Evolutionary conservation across 2,329 filamentous ascomycete species (phyloP).

Genomic region (Aspergillus caelatus): DNA sequence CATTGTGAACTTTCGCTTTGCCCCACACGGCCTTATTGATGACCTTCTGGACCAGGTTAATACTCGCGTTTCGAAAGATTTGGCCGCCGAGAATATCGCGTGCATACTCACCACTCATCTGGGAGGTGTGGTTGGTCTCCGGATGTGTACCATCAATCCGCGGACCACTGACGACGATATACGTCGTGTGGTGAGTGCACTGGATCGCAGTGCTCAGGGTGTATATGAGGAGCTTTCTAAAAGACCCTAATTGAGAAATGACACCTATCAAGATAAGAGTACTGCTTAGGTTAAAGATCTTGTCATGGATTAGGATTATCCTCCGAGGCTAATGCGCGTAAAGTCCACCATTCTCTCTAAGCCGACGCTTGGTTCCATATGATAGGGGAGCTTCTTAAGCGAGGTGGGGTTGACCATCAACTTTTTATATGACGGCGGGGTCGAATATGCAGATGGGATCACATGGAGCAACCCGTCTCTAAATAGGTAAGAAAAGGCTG

Average conservation of each 20-base stretch:
- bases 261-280: too few relatives aligned
- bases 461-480: too few relatives aligned
- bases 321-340: background rate
- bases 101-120: constrained; percentile 1
- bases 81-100: background rate
- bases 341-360: too few relatives aligned
- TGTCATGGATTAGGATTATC: background rate
- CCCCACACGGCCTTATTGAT: constrained; percentile 1
- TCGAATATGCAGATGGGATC: too few relatives aligned
- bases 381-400: too few relatives aligned
- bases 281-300: too few relatives aligned
- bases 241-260: background rate
- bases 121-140: background rate
- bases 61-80: background rate
- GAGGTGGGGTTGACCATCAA: too few relatives aligned
- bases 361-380: too few relatives aligned
- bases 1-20: constrained; percentile 17
- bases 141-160: constrained; percentile 11
- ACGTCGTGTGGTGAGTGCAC: background rate
- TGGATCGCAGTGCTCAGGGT: background rate
- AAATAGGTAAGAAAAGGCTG: too few relatives aligned
- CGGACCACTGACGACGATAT: constrained; percentile 7
- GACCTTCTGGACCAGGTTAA: constrained; percentile 5
- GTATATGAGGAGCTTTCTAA: background rate
- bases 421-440: too few relatives aligned